Percentiles rank a stretch among this genome's conserved stretches.
phyloP scores from a whole-genome alignment of 768 basidiomycete genomes.

The Tulasnella sp. region DNA sequence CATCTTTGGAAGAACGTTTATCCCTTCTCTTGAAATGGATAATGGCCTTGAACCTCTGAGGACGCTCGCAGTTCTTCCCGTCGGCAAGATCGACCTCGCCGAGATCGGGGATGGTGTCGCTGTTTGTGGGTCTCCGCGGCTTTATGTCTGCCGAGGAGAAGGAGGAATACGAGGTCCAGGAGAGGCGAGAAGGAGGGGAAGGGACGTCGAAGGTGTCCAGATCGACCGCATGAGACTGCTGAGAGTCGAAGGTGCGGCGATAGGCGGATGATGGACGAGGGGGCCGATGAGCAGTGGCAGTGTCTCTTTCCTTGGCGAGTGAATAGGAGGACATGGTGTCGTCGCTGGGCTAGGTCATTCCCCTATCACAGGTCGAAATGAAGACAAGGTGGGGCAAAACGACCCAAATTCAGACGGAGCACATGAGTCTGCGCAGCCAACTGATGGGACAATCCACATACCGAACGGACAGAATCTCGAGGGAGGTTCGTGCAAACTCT shows the following conservation, averaged over 20 bases:
- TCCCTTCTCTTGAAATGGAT: conserved; percentile 6
- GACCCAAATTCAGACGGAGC: too few species aligned
- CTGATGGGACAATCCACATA: too few species aligned
- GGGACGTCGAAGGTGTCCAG: conserved; percentile 1
- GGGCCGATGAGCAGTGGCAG: too few species aligned
- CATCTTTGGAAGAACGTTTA: not conserved
- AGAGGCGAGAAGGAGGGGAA: not conserved
- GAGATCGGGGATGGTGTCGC: conserved; percentile 2
- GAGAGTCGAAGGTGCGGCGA: not conserved
- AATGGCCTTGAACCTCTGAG: conserved; percentile 14
- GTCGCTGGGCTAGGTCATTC: too few species aligned
- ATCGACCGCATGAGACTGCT: not conserved
- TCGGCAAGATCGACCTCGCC: conserved; percentile 9
- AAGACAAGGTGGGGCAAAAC: too few species aligned
- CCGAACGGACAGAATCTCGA: too few species aligned
- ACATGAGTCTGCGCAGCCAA: too few species aligned
- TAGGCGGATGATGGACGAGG: not conserved
- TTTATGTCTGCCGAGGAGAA: not conserved
- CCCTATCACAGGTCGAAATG: too few species aligned
- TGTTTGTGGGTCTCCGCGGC: too few species aligned
- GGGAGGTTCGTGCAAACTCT: too few species aligned
- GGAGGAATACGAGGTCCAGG: not conserved
- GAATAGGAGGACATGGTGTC: too few species aligned
- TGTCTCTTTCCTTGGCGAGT: too few species aligned
- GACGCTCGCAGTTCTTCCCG: conserved; percentile 10